These are phyloP conservation scores for Fragaria nilgerrensis DNA, from an alignment of 306 rosid genomes.

Conservation along the genomic window DNA sequence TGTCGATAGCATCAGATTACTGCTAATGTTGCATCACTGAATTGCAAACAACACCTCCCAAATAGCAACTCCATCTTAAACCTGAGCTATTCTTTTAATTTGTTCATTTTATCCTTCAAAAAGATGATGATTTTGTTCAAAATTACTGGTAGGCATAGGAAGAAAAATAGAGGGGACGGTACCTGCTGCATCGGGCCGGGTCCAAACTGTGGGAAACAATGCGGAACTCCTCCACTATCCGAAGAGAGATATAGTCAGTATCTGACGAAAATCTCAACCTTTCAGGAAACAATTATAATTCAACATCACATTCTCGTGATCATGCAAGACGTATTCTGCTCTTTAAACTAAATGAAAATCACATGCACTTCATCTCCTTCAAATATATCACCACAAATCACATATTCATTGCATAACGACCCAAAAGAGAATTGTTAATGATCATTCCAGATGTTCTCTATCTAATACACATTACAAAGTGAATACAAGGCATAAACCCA, in stretches of 20 bases:
- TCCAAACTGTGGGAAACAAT: conserved; percentile 99
- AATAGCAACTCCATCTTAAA: background rate
- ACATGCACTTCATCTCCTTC: background rate
- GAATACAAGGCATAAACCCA: background rate
- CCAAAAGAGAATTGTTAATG: background rate
- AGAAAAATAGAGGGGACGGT: conserved; percentile 10
- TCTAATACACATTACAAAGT: background rate
- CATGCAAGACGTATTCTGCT: background rate
- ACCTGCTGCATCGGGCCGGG: conserved; percentile 95
- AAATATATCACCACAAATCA: background rate
- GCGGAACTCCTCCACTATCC: conserved; percentile 90
- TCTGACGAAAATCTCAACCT: conserved; percentile 1
- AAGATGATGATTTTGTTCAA: background rate
- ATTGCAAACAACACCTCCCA: background rate
- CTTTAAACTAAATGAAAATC: background rate
- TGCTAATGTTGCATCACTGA: background rate
- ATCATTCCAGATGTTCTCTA: background rate
- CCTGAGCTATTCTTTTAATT: background rate
- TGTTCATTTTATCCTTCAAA: background rate
- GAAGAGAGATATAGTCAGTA: conserved; percentile 42
- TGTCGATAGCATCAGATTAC: background rate
- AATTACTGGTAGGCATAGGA: background rate
- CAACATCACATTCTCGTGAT: background rate
- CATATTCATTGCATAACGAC: background rate
- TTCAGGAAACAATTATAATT: conserved; percentile 3